Evolutionary conservation across 495 filamentous ascomycete genomes (phyloP).

Genomic region (Jackrogersella minutella): DNA sequence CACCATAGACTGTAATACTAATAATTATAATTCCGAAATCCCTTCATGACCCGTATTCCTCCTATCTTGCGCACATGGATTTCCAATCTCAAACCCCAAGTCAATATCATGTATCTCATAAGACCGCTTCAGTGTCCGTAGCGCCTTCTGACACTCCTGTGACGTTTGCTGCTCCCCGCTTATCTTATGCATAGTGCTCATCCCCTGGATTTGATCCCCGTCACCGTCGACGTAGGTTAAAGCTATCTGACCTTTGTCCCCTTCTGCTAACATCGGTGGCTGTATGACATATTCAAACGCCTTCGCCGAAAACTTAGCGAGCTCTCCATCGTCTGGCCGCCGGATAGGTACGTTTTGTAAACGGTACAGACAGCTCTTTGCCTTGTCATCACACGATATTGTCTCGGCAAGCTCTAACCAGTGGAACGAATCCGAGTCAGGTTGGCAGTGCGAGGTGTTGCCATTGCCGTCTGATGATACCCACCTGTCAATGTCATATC

Average conservation of each 20-base stretch:
- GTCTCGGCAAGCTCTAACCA: constrained; percentile 4
- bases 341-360: background rate
- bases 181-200: background rate
- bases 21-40: background rate
- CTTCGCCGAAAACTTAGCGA: background rate
- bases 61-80: background rate
- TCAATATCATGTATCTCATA: constrained; percentile 11
- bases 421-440: constrained; percentile 5
- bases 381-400: background rate
- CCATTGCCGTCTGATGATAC: background rate
- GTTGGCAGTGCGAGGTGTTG: background rate
- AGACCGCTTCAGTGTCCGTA: constrained; percentile 2
- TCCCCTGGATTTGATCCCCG: background rate
- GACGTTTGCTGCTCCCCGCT: background rate
- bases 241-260: background rate
- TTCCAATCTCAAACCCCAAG: background rate
- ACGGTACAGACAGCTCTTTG: background rate
- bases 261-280: background rate
- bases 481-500: background rate
- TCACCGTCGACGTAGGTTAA: background rate
- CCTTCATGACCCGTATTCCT: background rate
- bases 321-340: background rate
- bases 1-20: background rate
- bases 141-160: background rate
- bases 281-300: background rate